phyloP scores from a whole-genome alignment of 2,329 filamentous ascomycete species.

The Ophiostoma triangulosporum region DNA sequence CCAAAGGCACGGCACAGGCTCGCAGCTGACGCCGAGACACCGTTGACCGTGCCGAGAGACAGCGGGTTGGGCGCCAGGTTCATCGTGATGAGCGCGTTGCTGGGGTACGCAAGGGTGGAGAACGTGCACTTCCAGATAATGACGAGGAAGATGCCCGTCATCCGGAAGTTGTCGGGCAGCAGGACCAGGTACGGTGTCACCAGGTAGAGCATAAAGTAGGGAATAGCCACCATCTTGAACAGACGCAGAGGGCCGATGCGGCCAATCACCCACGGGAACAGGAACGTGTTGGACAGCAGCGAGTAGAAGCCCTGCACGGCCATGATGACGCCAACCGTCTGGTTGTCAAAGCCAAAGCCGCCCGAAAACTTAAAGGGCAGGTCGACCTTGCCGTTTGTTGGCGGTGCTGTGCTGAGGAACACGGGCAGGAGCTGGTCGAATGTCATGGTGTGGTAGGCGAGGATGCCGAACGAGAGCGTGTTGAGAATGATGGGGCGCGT shows the following conservation, averaged over 20 bases:
- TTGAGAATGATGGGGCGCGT: conserved; percentile 75
- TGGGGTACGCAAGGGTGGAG: conserved; percentile 81
- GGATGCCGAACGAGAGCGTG: conserved; percentile 78
- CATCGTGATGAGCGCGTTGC: conserved; percentile 75
- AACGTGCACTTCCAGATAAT: conserved; percentile 90
- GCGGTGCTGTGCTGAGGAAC: conserved; percentile 60
- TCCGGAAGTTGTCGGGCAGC: conserved; percentile 57
- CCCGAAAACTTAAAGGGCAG: conserved; percentile 83
- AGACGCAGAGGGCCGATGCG: conserved; percentile 66
- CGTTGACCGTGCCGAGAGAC: conserved; percentile 84
- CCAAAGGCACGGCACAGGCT: conserved; percentile 81
- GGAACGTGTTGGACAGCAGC: conserved; percentile 68
- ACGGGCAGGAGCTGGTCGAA: conserved; percentile 91
- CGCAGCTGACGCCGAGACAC: conserved; percentile 79
- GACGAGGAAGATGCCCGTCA: conserved; percentile 61
- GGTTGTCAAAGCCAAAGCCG: conserved; percentile 71
- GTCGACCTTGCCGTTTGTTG: conserved; percentile 32
- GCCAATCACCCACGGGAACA: conserved; percentile 68
- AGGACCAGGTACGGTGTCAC: conserved; percentile 80
- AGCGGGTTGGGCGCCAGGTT: conserved; percentile 76
- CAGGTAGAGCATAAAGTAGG: conserved; percentile 81
- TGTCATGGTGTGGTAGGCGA: conserved; percentile 94
- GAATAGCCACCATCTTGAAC: conserved; percentile 67
- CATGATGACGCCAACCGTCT: conserved; percentile 76
- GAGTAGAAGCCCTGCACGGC: conserved; percentile 83